Base-by-base conservation (phyloP, 306 rosid species). In the Medicago lupulina region DNA sequence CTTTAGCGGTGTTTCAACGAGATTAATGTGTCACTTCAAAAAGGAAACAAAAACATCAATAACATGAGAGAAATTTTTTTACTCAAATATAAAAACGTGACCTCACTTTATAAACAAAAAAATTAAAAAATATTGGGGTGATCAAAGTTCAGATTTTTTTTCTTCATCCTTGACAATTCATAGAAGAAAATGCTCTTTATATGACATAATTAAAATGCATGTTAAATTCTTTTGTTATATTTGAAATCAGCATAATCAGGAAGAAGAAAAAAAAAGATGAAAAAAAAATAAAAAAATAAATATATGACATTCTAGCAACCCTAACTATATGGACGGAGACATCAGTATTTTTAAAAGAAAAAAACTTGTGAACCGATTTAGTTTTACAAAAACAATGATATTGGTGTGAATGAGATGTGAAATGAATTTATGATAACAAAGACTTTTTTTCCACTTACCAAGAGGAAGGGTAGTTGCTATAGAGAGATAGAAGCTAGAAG, bases 271-370 rank as follows among this genome's bases (percentile, higher is more conserved):
- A 34, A 34, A 4, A 34, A 34, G 38, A 34, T 34, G 38, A 7
- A 19, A 55, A 9, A 21, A 9, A 7, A 54, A 1, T 1, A 7
- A 10, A 1, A 14, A 15, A 15, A 61, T 15, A 4, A 28, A 28
- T 50, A 2, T 13, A 25, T 69, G 31, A 46, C 50, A 63, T 67
- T 81, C 50, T 75, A 60, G 80, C 67, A 82, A 77, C 80, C 84
- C 84, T 82, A 85, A 77, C 82, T 78, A 76, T 60, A 57, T 44
- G 74, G 77, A 73, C 50, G 51, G 53, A 61, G 65, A 36, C 73
- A 73, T 28, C 46, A n/a, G 19, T 40, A 9, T 23, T 49, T n/a
- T 7, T 2, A 13, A 15, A 21, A 25, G 51, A 13, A 14, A 15
- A 40, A 16, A 43, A 8, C 9, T 15, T 16, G 7, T 11, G 12